Base-by-base conservation (phyloP, 345 rosid species). In the Kandelia obovata region DNA sequence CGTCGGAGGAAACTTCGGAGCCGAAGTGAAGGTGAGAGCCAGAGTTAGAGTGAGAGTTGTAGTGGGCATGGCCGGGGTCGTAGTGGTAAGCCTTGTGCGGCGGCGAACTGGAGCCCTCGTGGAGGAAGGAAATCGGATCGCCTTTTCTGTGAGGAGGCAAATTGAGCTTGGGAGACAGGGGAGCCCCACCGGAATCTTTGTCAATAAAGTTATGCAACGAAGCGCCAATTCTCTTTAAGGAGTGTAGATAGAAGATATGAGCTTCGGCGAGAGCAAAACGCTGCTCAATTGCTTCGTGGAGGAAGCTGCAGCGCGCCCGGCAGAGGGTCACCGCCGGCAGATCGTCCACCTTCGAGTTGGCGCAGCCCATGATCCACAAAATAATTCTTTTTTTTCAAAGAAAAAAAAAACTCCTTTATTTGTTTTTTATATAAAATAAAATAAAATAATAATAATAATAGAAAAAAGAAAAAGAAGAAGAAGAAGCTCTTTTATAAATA, bases 311-410 rank as follows among this genome's bases (percentile, higher is more conserved):
- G 13, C 99, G 86, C 9, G 90, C 83, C 8, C 96, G 89, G 85
- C 99, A 96, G 5, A 96, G 85, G 25, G 88, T 85, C 59, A 96
- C 98, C 60, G 97, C 99, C 52, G 96, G 98, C 5, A 89, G 92
- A 80, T 96, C 99, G 71, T 96, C 97, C 23, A 88, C 81, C 85
- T 90, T 96, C 1, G 99, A 96, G 67, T 78, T 78, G 32, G 95
- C 64, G 68, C 99, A 96, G 53, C 99, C 99, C 99, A 71, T 64
- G 0, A 0, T 9, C 25, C 55, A 2, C 15, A 2, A 3, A 43
- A 43, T 11, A 43, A 2, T 43, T 11, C 2, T 43, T 10, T 10
- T 43, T 10, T 43, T 11, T 2, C 0, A 13, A 2, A 43, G 11
- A 43, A 43, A 10, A 43, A 13, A 43, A 43, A 7, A 7, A 21